These are phyloP conservation scores for Petrea volubilis DNA, from an alignment of 257 asterid species.

Conservation along the genomic window DNA sequence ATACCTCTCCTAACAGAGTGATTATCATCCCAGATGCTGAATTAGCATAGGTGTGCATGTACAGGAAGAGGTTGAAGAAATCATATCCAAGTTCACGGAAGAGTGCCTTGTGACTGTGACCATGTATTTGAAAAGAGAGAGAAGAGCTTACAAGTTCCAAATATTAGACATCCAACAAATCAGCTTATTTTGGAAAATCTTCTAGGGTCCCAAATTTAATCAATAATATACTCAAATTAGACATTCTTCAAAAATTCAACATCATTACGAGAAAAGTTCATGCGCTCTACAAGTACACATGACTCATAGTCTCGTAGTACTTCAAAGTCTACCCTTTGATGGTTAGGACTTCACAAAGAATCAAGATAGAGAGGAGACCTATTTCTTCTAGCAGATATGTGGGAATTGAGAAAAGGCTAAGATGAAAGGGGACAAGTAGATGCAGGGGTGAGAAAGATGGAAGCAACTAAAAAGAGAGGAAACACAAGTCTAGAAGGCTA, in stretches of 20 bases:
- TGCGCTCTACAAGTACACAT: not conserved
- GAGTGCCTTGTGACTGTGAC: not conserved
- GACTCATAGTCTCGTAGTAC: not conserved
- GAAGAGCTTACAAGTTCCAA: constrained; percentile 2
- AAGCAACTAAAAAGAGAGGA: too few species aligned
- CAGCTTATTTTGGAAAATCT: not conserved
- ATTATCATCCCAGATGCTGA: constrained; percentile 1
- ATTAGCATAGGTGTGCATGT: not conserved
- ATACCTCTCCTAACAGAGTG: not conserved
- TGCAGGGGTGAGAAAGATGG: not conserved
- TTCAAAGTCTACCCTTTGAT: too few species aligned
- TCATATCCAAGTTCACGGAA: not conserved
- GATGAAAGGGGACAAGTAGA: not conserved
- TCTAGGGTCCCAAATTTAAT: constrained; percentile 6
- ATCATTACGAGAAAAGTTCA: not conserved
- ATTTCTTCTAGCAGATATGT: not conserved
- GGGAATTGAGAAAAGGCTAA: not conserved
- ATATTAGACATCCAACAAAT: not conserved
- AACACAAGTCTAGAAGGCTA: too few species aligned
- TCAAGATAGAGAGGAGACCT: not conserved
- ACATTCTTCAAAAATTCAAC: not conserved
- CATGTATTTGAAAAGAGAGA: not conserved
- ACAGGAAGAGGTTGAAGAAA: not conserved
- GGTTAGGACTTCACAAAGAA: not conserved
- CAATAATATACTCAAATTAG: not conserved